Evolutionary conservation across 108 stramenopile genomes (phyloP).

Genomic region (Aureococcus anophagefferens): DNA sequence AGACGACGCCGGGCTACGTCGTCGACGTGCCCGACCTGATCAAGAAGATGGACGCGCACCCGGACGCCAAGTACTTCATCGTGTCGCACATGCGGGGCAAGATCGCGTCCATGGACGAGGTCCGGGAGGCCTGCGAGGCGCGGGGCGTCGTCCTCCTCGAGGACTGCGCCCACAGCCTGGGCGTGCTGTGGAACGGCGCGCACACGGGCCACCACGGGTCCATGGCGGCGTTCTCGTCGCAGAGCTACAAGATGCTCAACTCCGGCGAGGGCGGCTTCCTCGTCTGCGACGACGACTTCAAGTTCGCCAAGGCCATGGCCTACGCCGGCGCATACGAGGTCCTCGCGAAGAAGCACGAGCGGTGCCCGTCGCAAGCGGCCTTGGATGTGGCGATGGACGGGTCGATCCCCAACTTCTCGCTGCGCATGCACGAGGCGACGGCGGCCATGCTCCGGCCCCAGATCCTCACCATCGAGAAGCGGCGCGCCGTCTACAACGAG

Average conservation of each 20-base stretch:
- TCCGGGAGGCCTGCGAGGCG: constrained; percentile 57
- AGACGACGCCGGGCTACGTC: constrained; percentile 36
- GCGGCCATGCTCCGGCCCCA: constrained; percentile 69
- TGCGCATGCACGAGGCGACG: constrained; percentile 66
- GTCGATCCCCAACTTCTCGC: constrained; percentile 63
- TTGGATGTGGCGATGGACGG: constrained; percentile 25
- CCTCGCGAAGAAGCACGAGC: constrained; percentile 56
- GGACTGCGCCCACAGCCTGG: constrained; percentile 77
- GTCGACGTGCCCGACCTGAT: constrained; percentile 68
- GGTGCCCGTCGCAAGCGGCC: constrained; percentile 52
- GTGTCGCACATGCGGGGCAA: constrained; percentile 87
- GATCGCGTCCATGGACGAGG: constrained; percentile 69
- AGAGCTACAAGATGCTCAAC: constrained; percentile 84
- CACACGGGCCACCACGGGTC: constrained; percentile 74
- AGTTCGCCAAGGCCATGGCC: constrained; percentile 61
- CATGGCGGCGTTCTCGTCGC: constrained; percentile 56
- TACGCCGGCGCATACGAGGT: constrained; percentile 77
- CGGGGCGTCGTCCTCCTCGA: constrained; percentile 60
- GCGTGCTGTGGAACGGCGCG: constrained; percentile 60
- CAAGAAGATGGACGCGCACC: constrained; percentile 59
- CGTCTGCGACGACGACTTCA: constrained; percentile 59
- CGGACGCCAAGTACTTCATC: constrained; percentile 63
- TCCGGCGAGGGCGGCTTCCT: constrained; percentile 81
- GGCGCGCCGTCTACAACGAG: constrained; percentile 64
- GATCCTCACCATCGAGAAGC: constrained; percentile 58